Evolutionary conservation across 768 basidiomycete genomes (phyloP).

Genomic region (Hysterangium stoloniferum): DNA sequence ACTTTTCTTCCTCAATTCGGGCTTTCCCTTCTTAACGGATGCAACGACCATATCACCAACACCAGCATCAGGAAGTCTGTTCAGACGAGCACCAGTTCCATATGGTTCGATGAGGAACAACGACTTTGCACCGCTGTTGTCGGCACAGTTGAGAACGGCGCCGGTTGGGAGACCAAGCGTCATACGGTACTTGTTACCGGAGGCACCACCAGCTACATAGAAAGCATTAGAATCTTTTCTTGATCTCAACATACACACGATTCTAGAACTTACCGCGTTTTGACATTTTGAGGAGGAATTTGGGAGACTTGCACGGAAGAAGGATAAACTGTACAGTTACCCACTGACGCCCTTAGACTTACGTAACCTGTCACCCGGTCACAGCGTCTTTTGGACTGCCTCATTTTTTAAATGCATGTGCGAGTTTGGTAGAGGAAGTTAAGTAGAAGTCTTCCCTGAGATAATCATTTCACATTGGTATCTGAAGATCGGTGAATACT

Average conservation of each 20-base stretch:
- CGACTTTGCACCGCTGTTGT: constrained; percentile 98
- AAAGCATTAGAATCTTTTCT: not conserved
- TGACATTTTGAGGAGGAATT: constrained; percentile 14
- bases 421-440: too few species aligned
- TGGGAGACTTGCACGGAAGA: not conserved
- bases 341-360: too few species aligned
- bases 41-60: constrained; percentile 95
- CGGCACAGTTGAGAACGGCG: constrained; percentile 94
- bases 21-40: constrained; percentile 99
- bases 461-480: too few species aligned
- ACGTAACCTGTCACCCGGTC: too few species aligned
- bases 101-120: constrained; percentile 92
- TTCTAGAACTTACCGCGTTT: constrained; percentile 14
- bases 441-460: too few species aligned
- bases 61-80: constrained; percentile 94
- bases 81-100: constrained; percentile 92
- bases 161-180: constrained; percentile 91
- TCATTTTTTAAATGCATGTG: too few species aligned
- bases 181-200: constrained; percentile 96
- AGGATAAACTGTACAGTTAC: constrained; percentile 10
- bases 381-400: too few species aligned
- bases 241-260: too few species aligned
- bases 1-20: constrained; percentile 99
- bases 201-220: constrained; percentile 45
- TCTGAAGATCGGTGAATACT: too few species aligned